phyloP scores from a whole-genome alignment of 345 rosid species.

The Salix purpurea region DNA sequence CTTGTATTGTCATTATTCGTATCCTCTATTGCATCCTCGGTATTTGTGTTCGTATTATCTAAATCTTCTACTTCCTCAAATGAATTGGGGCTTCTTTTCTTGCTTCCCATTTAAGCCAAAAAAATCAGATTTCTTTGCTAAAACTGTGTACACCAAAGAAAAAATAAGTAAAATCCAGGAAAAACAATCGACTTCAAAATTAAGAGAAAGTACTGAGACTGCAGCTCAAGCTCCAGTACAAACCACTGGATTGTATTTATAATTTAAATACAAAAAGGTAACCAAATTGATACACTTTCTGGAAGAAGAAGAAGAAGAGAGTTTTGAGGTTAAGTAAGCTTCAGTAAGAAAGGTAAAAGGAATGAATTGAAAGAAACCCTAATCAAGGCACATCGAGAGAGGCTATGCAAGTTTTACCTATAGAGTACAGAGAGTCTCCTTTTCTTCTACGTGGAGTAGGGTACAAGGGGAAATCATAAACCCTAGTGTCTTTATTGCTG shows the following conservation, averaged over 20 bases:
- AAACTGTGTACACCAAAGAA: not conserved
- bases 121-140: not conserved
- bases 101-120: slow-evolving; percentile 46
- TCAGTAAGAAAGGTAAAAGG: not conserved
- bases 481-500: slow-evolving; percentile 1
- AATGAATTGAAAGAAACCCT: not conserved
- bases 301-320: not conserved
- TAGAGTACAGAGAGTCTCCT: not conserved
- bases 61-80: slow-evolving; percentile 30
- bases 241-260: not conserved
- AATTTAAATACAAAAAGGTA: not conserved
- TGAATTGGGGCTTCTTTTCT: slow-evolving; percentile 45
- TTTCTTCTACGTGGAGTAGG: not conserved
- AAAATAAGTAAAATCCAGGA: not conserved
- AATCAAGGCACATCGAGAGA: not conserved
- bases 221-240: not conserved
- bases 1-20: not conserved
- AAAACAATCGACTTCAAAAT: not conserved
- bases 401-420: not conserved
- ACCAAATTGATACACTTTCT: too few relatives aligned
- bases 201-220: not conserved
- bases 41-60: slow-evolving; percentile 12
- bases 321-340: not conserved
- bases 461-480: not conserved
- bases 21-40: slow-evolving; percentile 23